Evolutionary conservation across 2,329 filamentous ascomycete genomes (phyloP).

Genomic region (Cladophialophora immunda): DNA sequence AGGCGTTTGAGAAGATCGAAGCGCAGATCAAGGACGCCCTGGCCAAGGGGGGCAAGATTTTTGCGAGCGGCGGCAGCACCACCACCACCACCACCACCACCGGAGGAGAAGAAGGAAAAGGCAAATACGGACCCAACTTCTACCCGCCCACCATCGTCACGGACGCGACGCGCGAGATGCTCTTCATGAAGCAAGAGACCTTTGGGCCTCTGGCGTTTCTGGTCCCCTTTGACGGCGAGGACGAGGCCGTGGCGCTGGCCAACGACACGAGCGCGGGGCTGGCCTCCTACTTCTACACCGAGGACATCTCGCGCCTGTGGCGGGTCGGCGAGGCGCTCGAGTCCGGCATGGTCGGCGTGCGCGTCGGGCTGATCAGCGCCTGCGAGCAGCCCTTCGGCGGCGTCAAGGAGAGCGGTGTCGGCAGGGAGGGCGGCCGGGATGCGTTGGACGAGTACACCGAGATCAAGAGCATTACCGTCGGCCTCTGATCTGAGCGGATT

Average conservation of each 20-base stretch:
- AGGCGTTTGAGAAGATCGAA: conserved; percentile 76
- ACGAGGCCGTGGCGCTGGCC: conserved; percentile 45
- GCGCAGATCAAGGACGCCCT: conserved; percentile 82
- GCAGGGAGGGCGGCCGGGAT: conserved; percentile 15
- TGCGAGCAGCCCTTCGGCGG: conserved; percentile 39
- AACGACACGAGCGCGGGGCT: conserved; percentile 46
- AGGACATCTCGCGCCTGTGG: conserved; percentile 60
- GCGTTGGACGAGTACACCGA: conserved; percentile 76
- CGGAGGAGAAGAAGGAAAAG: not conserved
- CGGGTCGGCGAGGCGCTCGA: conserved; percentile 75
- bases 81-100: no score
- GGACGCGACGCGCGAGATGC: conserved; percentile 79
- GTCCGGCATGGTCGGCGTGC: conserved; percentile 81
- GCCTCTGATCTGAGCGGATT: conserved; percentile 41
- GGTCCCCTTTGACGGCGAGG: conserved; percentile 65
- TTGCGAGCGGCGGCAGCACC: conserved; percentile 40
- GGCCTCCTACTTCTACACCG: conserved; percentile 57
- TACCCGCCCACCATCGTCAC: conserved; percentile 82
- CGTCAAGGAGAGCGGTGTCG: conserved; percentile 45
- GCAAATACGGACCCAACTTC: conserved; percentile 75
- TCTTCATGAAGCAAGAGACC: conserved; percentile 89
- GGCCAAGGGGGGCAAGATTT: conserved; percentile 79
- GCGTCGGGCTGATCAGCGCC: conserved; percentile 50
- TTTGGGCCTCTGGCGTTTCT: conserved; percentile 79
- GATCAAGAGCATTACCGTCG: conserved; percentile 74